Evolutionary conservation across 1,139 yeast species (phyloP), one percentile per base, ranked within the genome.

Genomic region (Blastobotrys apis): DNA sequence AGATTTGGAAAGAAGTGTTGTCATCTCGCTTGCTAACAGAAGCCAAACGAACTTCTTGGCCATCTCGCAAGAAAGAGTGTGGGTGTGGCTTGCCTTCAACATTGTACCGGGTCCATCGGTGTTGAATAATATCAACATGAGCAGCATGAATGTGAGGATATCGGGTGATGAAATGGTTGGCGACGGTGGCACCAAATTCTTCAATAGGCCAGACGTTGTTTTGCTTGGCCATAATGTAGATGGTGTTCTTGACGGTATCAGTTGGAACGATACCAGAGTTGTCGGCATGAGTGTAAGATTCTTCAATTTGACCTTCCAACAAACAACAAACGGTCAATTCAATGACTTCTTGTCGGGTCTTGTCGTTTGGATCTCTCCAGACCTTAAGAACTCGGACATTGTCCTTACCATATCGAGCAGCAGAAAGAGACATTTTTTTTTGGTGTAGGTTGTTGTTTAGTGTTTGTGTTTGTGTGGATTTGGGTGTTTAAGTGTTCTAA

Each of bases 351-450:
- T 88, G 97, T 45, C 74, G 72, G 56, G 73, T 67, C 17, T 90
- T 84, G 65, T 87, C 76, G 46, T 69, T 55, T 45, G 84, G 76
- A 65, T 84, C 84, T 60, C 82, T 82, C 68, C 80, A 82, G 57
- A 87, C 95, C 67, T 87, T 88, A 58, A 88, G 75, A 65, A 88
- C 84, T 65, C 88, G 86, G 62, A 88, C 96, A 67, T 87, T 85
- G 63, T 78, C 94, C 66, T 88, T 88, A 55, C 97, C 97, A 74
- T 88, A 87, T 19, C 86, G 72, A 15, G 90, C 81, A 26, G 62
- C 58, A 41, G 68, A 41, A 17, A 45, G 40, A 48, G 53, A 74
- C 51, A 32, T 41, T 16, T 15, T 31, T 16, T 16, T 16, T 27
- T 16, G 33, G 17, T 13, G 19, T 21, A 16, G 21, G 2, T 37